Conservation (phyloP, 108 stramenopile species). For the Pseudonitzschia delicatissima region DNA sequence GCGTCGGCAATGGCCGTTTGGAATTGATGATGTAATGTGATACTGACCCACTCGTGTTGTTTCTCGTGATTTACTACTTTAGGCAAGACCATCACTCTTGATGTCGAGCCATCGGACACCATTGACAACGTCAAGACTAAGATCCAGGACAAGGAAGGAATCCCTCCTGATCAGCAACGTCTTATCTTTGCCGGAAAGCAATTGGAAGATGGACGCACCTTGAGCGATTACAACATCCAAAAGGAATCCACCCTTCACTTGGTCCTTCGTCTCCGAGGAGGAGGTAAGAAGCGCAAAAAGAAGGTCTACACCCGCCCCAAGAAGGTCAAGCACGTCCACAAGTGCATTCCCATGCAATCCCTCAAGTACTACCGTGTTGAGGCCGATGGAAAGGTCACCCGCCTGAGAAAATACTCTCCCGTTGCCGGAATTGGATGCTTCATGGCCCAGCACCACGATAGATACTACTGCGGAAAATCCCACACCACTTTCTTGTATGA, state of each 20-base stretch:
- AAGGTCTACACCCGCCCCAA: slow-evolving; percentile 99
- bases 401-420: slow-evolving; percentile 95
- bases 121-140: slow-evolving; percentile 95
- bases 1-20: not conserved
- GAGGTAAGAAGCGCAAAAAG: slow-evolving; percentile 97
- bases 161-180: slow-evolving; percentile 96
- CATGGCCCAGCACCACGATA: slow-evolving; percentile 99
- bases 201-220: slow-evolving; percentile 93
- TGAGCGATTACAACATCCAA: slow-evolving; percentile 98
- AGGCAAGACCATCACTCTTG: slow-evolving; percentile 97
- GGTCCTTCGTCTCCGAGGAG: slow-evolving; percentile 90
- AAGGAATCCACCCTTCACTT: slow-evolving; percentile 95
- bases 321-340: slow-evolving; percentile 95
- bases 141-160: slow-evolving; percentile 97
- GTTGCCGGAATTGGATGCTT: slow-evolving; percentile 97
- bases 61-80: slow-evolving; percentile 15
- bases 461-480: slow-evolving; percentile 99
- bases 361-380: slow-evolving; percentile 99
- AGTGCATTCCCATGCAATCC: slow-evolving; percentile 93
- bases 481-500: slow-evolving; percentile 93
- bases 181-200: slow-evolving; percentile 97
- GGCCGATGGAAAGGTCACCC: slow-evolving; percentile 94
- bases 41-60: not conserved
- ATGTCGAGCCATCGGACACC: slow-evolving; percentile 97
- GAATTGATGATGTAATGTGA: not conserved